Conservation (phyloP, 805 yeast species). For the Blastobotrys robertii region DNA sequence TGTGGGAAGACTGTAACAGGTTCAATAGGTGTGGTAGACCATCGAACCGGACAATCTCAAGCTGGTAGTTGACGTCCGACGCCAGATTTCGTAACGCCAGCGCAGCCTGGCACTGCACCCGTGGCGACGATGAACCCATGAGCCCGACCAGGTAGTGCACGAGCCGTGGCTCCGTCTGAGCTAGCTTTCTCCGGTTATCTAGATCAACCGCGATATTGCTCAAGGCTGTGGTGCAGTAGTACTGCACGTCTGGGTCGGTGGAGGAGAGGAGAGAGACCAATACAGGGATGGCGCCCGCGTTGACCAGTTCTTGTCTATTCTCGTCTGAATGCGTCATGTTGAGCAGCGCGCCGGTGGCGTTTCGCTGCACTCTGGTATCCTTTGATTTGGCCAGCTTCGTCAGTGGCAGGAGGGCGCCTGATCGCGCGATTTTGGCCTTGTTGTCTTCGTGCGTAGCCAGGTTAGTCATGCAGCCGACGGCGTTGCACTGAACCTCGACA, state of each 20-base stretch:
- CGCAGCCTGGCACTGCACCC: conserved; percentile 98
- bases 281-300: conserved; percentile 97
- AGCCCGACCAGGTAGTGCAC: conserved; percentile 79
- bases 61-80: conserved; percentile 89
- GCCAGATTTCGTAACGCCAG: conserved; percentile 92
- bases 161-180: conserved; percentile 86
- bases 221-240: conserved; percentile 94
- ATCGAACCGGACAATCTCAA: conserved; percentile 90
- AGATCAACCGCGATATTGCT: conserved; percentile 97
- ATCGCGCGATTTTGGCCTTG: conserved; percentile 88
- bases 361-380: conserved; percentile 93
- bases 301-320: conserved; percentile 90
- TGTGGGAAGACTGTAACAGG: conserved; percentile 77
- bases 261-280: conserved; percentile 77
- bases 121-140: conserved; percentile 87
- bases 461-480: conserved; percentile 97
- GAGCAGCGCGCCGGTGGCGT: conserved; percentile 94
- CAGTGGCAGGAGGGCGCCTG: conserved; percentile 91
- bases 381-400: conserved; percentile 90
- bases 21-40: conserved; percentile 92
- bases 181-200: conserved; percentile 72
- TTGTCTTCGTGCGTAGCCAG: conserved; percentile 97
- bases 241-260: conserved; percentile 93
- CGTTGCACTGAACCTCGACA: conserved; percentile 97
- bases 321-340: conserved; percentile 98